Percentiles rank a stretch among this genome's conserved stretches.
Evolutionary conservation across 768 basidiomycete species (phyloP).

Genomic region (Tubosaeta brunneosetosa): DNA sequence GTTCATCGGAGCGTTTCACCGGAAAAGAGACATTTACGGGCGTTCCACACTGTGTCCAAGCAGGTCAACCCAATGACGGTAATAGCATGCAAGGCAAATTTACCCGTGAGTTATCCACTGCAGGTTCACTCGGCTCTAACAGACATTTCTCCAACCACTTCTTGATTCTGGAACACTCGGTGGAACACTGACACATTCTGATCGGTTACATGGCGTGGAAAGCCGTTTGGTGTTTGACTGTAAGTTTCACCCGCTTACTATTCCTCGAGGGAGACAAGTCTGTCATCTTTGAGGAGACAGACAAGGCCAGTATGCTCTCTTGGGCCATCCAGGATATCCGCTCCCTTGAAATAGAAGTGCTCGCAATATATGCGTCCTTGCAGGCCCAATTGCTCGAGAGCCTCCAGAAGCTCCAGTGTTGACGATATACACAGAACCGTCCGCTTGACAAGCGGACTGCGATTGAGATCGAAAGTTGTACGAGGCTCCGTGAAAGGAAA

Average conservation of each 20-base stretch:
- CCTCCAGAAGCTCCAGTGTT: slow-evolving; percentile 40
- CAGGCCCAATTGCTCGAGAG: slow-evolving; percentile 44
- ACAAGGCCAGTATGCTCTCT: slow-evolving; percentile 76
- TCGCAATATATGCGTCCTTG: slow-evolving; percentile 62
- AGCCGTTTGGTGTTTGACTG: background rate
- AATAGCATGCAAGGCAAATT: background rate
- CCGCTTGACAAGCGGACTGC: slow-evolving; percentile 5
- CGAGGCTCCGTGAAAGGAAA: slow-evolving; percentile 14
- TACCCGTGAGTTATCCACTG: slow-evolving; percentile 50
- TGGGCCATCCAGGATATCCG: slow-evolving; percentile 63
- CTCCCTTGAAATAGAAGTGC: slow-evolving; percentile 74
- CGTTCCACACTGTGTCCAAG: slow-evolving; percentile 64
- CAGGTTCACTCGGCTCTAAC: slow-evolving; percentile 11
- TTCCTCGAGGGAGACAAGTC: slow-evolving; percentile 52
- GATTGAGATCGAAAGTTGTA: slow-evolving; percentile 7
- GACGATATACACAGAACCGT: slow-evolving; percentile 39
- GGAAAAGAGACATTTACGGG: slow-evolving; percentile 65
- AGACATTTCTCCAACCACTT: slow-evolving; percentile 45
- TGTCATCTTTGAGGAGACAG: slow-evolving; percentile 66
- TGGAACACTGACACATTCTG: slow-evolving; percentile 77
- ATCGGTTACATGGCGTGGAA: slow-evolving; percentile 46
- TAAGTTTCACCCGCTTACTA: slow-evolving; percentile 40
- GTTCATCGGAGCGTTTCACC: slow-evolving; percentile 34
- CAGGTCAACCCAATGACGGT: background rate
- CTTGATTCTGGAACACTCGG: slow-evolving; percentile 53